A percentile compares a stretch with the other conserved stretches of the same genome.
Evolutionary conservation across 441 rosid genomes (phyloP).

Genomic region (Aquilaria agallochum): DNA sequence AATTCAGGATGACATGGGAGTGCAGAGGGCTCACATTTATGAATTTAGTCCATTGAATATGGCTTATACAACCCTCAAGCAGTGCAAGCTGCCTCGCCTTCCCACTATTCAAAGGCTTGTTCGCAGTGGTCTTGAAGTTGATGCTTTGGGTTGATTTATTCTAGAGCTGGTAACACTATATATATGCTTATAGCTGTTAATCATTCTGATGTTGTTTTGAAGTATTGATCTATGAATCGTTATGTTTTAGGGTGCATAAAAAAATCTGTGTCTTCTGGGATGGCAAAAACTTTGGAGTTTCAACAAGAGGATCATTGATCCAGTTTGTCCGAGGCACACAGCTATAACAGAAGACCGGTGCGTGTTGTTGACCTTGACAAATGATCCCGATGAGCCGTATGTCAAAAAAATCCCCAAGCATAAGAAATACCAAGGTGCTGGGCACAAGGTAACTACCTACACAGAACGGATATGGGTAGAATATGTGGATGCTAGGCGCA

Average conservation of each 20-base stretch:
- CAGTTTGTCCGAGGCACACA: conserved; percentile 86
- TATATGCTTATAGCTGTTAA: neutral
- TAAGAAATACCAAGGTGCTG: no score
- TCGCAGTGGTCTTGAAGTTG: conserved; percentile 47
- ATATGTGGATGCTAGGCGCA: no score
- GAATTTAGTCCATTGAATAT: conserved; percentile 82
- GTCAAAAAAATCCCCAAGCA: no score
- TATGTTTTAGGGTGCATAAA: conserved; percentile 67
- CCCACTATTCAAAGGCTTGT: conserved; percentile 92
- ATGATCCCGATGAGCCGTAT: no score
- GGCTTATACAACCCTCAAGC: conserved; percentile 77
- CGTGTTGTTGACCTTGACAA: no score
- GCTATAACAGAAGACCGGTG: conserved; percentile 63
- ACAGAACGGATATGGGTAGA: no score
- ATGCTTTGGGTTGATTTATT: conserved; percentile 77
- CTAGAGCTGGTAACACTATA: conserved; percentile 61
- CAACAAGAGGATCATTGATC: conserved; percentile 82
- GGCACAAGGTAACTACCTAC: no score
- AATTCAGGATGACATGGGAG: conserved; percentile 73
- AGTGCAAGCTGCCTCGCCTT: conserved; percentile 84
- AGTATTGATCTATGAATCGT: conserved; percentile 1
- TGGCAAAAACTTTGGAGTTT: conserved; percentile 94
- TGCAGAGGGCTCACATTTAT: conserved; percentile 58
- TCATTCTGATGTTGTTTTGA: no score
- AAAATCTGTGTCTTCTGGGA: conserved; percentile 83